Base-by-base conservation (phyloP, 192 early-diverging fungal species). In the Chytriomyces confervae region DNA sequence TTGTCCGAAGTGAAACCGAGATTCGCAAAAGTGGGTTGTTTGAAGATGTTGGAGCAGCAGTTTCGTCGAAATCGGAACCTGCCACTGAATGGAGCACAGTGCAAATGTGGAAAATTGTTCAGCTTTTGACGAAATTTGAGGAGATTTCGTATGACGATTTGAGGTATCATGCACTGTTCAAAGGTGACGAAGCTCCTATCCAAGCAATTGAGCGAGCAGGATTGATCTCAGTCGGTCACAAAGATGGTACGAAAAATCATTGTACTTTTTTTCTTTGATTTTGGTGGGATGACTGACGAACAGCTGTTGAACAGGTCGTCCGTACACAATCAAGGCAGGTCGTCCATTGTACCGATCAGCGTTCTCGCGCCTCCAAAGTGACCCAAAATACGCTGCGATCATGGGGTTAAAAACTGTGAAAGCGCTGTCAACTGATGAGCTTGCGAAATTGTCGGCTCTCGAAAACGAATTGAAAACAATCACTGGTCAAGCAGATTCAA, bases 31-130 rank as follows among this genome's bases (percentile, higher is more conserved):
- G 90, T 57, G 96, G 94, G 0, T 92, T 97, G 66, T 89, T 89
- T 46, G 91, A 94, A 70, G 87, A 91, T 47, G 66, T 62, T 23
- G 72, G 60, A 18, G 7, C 20, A 11, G 16, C 20, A 6, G 8
- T 36, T 20, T 5, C 18, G 0, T 5, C 8, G 7, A 81, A 81
- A 50, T 77, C 78, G 16, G 79, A 80, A 44, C 65, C 43, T 60
- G 84, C 88, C 71, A 78, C 83, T 51, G 80, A 86, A 4, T 99
- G 98, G 97, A 90, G 88, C 47, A 83, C 92, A 0, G 88, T 94
- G 50, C 98, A 99, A 83, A 97, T 98, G 82, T 98, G 95, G 95
- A 85, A 90, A 51, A 80, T 98, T 27, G 84, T 96, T 62, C 89
- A 91, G 61, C 81, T 89, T 63, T 86, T 99, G 20, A 88, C 91